Evolutionary conservation across 2,329 filamentous ascomycete species (phyloP).

Genomic region (Torrubiellomyces zombiae): DNA sequence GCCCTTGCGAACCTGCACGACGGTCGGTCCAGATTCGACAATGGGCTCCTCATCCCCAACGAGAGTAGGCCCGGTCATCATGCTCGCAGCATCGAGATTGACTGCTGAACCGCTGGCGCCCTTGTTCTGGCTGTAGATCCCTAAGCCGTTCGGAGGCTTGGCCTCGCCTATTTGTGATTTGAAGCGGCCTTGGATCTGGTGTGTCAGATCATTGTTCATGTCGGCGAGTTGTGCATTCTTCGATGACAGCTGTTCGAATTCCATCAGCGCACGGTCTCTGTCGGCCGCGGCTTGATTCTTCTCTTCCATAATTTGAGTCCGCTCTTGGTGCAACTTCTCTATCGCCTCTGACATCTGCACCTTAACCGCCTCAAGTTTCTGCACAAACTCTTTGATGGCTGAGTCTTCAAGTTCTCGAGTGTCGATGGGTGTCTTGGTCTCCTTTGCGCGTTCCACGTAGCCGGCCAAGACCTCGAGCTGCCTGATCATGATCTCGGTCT

Average conservation of each 20-base stretch:
- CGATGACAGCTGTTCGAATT: constrained; percentile 85
- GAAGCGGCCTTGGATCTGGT: constrained; percentile 86
- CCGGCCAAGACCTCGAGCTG: constrained; percentile 82
- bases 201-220: constrained; percentile 88
- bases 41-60: constrained; percentile 51
- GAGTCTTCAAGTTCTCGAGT: constrained; percentile 71
- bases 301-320: constrained; percentile 71
- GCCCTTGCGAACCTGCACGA: constrained; percentile 87
- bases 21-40: constrained; percentile 64
- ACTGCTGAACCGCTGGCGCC: constrained; percentile 31
- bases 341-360: constrained; percentile 38
- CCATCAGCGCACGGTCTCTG: constrained; percentile 83
- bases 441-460: constrained; percentile 74
- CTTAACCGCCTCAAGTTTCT: constrained; percentile 49
- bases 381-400: constrained; percentile 80
- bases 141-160: constrained; percentile 35
- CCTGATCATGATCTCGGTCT: constrained; percentile 87
- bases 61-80: constrained; percentile 40
- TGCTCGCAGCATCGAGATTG: constrained; percentile 34
- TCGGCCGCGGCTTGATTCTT: constrained; percentile 67
- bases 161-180: constrained; percentile 52
- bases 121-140: constrained; percentile 38
- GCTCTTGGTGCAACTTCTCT: constrained; percentile 48
- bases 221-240: constrained; percentile 91
- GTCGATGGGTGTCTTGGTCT: constrained; percentile 64